Percentiles rank a stretch among this genome's conserved stretches.
Evolutionary conservation across 2,329 filamentous ascomycete genomes (phyloP).

Genomic region (Cadophora sp.): DNA sequence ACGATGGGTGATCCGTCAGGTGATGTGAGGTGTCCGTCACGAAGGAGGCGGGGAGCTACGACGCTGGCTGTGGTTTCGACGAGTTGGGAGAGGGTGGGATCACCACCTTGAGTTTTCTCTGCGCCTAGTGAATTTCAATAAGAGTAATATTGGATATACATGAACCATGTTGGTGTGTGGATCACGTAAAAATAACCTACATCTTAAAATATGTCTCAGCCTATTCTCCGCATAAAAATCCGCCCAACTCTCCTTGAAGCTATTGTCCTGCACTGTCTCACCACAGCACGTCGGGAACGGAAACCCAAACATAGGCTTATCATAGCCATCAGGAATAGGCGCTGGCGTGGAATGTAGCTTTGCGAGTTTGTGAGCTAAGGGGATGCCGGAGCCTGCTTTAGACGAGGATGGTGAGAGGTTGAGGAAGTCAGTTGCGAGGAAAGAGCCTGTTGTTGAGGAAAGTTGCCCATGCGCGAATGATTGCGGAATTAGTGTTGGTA

Average conservation of each 20-base stretch:
- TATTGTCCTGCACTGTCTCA: constrained; percentile 81
- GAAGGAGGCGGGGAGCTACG: constrained; percentile 80
- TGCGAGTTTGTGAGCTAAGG: constrained; percentile 78
- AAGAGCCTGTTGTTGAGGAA: constrained; percentile 48
- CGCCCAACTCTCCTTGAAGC: constrained; percentile 72
- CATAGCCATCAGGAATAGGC: constrained; percentile 64
- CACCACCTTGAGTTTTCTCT: constrained; percentile 66
- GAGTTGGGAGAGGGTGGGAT: constrained; percentile 64
- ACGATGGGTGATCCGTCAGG: constrained; percentile 57
- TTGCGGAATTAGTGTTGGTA: constrained; percentile 78
- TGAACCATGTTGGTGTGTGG: too few species aligned
- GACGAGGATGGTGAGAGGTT: constrained; percentile 57
- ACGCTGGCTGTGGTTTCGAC: constrained; percentile 67
- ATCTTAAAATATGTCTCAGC: constrained; percentile 67
- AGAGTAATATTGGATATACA: too few species aligned
- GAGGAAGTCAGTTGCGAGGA: constrained; percentile 81
- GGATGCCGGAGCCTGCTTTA: constrained; percentile 51
- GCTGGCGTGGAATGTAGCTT: constrained; percentile 79
- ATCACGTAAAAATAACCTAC: neutral
- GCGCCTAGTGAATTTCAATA: constrained; percentile 45
- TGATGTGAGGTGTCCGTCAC: constrained; percentile 67
- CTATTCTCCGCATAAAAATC: constrained; percentile 85
- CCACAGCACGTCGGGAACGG: constrained; percentile 87
- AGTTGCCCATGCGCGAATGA: constrained; percentile 75
- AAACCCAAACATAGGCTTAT: constrained; percentile 78